These are phyloP conservation scores for Alternaria ventricosa DNA, from an alignment of 2,329 filamentous ascomycete species.

Conservation along the genomic window DNA sequence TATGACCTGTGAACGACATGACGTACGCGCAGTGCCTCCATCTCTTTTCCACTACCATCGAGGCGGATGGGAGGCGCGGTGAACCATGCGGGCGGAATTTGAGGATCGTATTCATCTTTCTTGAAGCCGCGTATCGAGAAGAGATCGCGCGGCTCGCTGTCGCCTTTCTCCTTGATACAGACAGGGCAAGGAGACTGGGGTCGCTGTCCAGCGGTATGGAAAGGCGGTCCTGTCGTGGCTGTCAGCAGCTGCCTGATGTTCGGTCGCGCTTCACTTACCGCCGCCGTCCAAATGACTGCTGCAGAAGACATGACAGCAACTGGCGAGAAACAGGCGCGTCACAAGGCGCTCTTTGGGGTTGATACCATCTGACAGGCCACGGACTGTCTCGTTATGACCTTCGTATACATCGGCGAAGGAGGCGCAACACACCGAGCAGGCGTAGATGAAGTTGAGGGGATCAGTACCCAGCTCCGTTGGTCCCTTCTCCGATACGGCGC, in stretches of 20 bases:
- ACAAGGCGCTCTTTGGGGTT: conserved; percentile 48
- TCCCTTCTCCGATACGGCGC: conserved; percentile 10
- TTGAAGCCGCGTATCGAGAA: conserved; percentile 55
- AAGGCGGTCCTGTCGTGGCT: conserved; percentile 51
- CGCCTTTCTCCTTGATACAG: conserved; percentile 48
- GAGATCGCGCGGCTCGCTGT: conserved; percentile 46
- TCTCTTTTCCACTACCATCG: conserved; percentile 42
- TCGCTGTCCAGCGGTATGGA: conserved; percentile 50
- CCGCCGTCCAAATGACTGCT: conserved; percentile 56
- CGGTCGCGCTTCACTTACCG: conserved; percentile 45
- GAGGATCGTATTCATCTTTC: conserved; percentile 51
- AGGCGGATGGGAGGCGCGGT: conserved; percentile 54
- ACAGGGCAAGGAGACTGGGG: conserved; percentile 55
- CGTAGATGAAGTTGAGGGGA: conserved; percentile 56
- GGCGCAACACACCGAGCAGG: conserved; percentile 56
- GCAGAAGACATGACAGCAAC: conserved; percentile 59
- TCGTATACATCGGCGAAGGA: conserved; percentile 55
- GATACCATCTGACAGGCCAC: conserved; percentile 48
- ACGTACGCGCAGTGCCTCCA: conserved; percentile 53
- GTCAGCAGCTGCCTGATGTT: not conserved
- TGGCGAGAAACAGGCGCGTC: conserved; percentile 56
- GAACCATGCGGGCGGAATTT: conserved; percentile 54
- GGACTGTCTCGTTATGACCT: conserved; percentile 43
- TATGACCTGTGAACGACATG: not conserved
- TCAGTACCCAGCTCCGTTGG: conserved; percentile 35